Conservation (phyloP, 2,329 filamentous ascomycete species). For the Botrytis byssoidea region DNA sequence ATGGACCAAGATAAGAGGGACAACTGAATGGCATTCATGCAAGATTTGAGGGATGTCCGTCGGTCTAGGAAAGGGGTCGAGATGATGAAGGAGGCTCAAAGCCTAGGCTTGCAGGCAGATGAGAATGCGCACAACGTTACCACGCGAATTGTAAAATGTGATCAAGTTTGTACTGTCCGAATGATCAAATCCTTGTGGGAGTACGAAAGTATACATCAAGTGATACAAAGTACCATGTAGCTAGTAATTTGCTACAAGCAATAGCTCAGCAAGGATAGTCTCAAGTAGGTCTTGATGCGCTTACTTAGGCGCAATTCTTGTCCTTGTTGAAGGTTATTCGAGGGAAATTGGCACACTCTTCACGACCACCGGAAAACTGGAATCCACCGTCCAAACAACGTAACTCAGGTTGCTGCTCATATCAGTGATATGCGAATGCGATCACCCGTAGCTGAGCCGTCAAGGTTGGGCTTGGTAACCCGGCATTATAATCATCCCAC, state of each 20-base stretch:
- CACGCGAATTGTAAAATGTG: neutral
- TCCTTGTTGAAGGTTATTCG: neutral
- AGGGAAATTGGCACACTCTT: neutral
- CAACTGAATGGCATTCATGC: neutral
- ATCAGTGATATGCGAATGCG: neutral
- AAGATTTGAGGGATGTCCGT: neutral
- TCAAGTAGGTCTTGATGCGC: neutral
- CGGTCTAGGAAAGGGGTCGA: neutral
- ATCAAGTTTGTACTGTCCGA: neutral
- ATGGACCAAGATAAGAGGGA: slow-evolving; percentile 1
- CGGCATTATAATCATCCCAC: too few species aligned
- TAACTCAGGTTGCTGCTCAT: neutral
- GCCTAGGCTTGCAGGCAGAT: neutral
- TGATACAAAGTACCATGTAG: neutral
- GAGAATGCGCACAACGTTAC: neutral
- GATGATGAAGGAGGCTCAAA: neutral
- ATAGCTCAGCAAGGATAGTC: neutral
- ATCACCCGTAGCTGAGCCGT: neutral
- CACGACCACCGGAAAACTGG: neutral
- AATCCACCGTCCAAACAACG: neutral
- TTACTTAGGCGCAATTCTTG: neutral
- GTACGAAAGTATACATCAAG: neutral
- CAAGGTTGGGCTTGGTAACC: neutral
- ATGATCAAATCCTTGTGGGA: neutral
- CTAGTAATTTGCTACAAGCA: neutral